Percentiles rank a stretch among this genome's conserved stretches.
phyloP scores from a whole-genome alignment of 345 rosid genomes.

The Trapa bicornis region DNA sequence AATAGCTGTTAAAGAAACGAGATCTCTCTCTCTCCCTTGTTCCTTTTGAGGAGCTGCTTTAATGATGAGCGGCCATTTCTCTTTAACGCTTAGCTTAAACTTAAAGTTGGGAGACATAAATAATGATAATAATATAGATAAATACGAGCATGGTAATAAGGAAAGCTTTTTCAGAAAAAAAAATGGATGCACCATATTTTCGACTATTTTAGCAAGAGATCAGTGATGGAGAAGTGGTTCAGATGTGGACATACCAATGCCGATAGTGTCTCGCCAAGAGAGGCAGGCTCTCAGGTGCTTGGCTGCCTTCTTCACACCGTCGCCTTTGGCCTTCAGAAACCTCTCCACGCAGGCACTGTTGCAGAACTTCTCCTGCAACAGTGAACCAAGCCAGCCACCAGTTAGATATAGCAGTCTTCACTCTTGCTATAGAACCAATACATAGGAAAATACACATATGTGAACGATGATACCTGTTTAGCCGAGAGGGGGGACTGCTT shows the following conservation, averaged over 20 bases:
- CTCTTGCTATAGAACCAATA: background rate
- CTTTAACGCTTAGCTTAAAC: too few species aligned
- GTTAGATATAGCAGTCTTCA: background rate
- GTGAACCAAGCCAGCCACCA: background rate
- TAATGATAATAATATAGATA: too few species aligned
- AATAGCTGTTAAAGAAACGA: too few species aligned
- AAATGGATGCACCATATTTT: too few species aligned
- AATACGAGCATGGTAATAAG: too few species aligned
- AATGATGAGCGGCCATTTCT: too few species aligned
- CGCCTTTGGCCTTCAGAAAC: constrained; percentile 66
- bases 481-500: constrained; percentile 68
- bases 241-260: constrained; percentile 32
- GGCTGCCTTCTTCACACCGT: constrained; percentile 70
- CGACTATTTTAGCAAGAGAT: too few species aligned
- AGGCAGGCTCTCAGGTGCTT: constrained; percentile 76
- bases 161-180: too few species aligned
- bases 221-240: too few species aligned
- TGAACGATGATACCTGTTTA: constrained; percentile 41
- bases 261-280: constrained; percentile 73
- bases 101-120: too few species aligned
- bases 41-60: too few species aligned
- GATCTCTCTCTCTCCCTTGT: too few species aligned
- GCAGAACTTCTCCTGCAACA: constrained; percentile 84
- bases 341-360: constrained; percentile 63
- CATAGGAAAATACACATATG: background rate